Conservation (phyloP, 768 basidiomycete genomes). For the Cystobasidium tubakii region DNA sequence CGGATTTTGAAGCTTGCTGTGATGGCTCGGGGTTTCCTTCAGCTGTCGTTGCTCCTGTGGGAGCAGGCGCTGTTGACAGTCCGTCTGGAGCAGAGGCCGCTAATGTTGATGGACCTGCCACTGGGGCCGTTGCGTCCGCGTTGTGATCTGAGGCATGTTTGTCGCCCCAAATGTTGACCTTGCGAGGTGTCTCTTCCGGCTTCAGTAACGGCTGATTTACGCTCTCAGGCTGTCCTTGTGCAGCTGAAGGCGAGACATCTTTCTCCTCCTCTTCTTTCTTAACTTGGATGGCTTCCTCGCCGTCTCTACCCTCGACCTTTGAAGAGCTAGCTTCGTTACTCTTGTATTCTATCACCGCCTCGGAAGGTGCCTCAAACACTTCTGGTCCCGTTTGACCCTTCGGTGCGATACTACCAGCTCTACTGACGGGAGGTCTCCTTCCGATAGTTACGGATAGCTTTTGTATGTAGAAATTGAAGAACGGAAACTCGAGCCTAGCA, state of each 20-base stretch:
- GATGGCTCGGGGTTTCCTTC: background rate
- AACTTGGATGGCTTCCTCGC: background rate
- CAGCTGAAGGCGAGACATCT: background rate
- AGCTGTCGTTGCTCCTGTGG: background rate
- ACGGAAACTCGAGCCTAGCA: slow-evolving; percentile 86
- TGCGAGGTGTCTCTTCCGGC: background rate
- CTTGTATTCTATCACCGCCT: background rate
- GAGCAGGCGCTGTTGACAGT: background rate
- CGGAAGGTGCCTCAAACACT: background rate
- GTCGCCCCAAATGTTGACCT: background rate
- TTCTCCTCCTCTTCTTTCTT: slow-evolving; percentile 25
- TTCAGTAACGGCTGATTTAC: background rate
- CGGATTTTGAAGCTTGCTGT: background rate
- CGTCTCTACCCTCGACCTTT: background rate
- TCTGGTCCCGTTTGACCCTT: background rate
- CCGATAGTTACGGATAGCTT: slow-evolving; percentile 91
- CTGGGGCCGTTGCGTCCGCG: background rate
- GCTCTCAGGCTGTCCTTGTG: background rate
- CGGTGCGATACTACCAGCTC: slow-evolving; percentile 7
- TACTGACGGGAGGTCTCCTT: slow-evolving; percentile 58
- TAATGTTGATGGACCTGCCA: background rate
- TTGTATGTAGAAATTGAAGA: slow-evolving; percentile 94
- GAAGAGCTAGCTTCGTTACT: background rate
- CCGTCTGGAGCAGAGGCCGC: background rate
- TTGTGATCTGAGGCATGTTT: background rate